phyloP scores from a whole-genome alignment of 805 yeast genomes.

The Candida tallmaniae region DNA sequence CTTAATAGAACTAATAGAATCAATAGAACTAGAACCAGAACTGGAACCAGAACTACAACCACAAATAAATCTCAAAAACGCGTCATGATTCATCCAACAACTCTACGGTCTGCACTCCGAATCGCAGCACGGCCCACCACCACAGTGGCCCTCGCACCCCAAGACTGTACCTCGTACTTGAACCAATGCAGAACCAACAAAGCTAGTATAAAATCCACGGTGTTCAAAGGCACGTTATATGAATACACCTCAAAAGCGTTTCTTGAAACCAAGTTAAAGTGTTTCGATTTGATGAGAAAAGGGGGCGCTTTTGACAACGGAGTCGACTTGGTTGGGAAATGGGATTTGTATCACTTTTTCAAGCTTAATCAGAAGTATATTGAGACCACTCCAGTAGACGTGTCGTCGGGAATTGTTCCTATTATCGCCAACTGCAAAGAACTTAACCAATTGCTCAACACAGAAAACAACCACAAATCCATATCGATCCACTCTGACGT shows the following conservation, averaged over 20 bases:
- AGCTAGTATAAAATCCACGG: slow-evolving; percentile 31
- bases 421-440: slow-evolving; percentile 17
- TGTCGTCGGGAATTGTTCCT: slow-evolving; percentile 7
- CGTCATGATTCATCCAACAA: too few species aligned
- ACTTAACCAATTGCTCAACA: slow-evolving; percentile 9
- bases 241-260: slow-evolving; percentile 43
- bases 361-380: slow-evolving; percentile 9
- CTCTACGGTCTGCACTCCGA: too few species aligned
- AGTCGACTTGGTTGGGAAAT: slow-evolving; percentile 49
- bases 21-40: too few species aligned
- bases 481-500: slow-evolving; percentile 27
- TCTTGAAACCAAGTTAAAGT: slow-evolving; percentile 33
- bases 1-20: too few species aligned
- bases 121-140: too few species aligned
- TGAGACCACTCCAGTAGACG: not conserved
- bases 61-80: too few species aligned
- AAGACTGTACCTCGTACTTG: slow-evolving; percentile 17
- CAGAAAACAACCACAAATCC: not conserved
- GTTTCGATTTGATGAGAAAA: slow-evolving; percentile 35
- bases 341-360: slow-evolving; percentile 36
- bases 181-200: slow-evolving; percentile 21
- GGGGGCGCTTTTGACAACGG: slow-evolving; percentile 61
- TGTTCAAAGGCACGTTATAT: slow-evolving; percentile 52
- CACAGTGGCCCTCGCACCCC: not conserved
- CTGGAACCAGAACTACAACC: too few species aligned